Evolutionary conservation across 768 basidiomycete genomes (phyloP).

Genomic region (Termitomyces sp.): DNA sequence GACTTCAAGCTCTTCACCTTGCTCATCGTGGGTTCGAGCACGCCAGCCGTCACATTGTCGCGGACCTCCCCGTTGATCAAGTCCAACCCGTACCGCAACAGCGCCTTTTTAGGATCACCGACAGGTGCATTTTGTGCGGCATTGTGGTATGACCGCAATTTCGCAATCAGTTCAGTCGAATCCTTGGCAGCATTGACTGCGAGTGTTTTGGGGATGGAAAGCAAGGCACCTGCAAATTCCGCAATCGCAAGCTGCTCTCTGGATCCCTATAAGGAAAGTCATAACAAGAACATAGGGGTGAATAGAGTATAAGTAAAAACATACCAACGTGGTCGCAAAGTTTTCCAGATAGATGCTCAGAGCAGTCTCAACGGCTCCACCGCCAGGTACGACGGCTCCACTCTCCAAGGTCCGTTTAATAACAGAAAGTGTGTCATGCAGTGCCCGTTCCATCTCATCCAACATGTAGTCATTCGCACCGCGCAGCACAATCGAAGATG

Average conservation of each 20-base stretch:
- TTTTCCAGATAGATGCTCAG: constrained; percentile 97
- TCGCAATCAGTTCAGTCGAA: constrained; percentile 95
- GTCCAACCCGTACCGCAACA: constrained; percentile 93
- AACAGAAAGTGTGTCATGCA: constrained; percentile 92
- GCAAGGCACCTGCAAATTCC: constrained; percentile 91
- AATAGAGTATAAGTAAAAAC: constrained; percentile 23
- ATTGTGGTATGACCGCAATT: constrained; percentile 95
- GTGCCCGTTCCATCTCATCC: constrained; percentile 97
- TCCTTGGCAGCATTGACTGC: constrained; percentile 99
- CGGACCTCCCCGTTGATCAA: constrained; percentile 91
- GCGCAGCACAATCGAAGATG: constrained; percentile 87
- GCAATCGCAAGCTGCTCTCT: constrained; percentile 98
- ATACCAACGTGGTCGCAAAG: constrained; percentile 94
- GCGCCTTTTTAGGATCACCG: constrained; percentile 87
- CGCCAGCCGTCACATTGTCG: constrained; percentile 91
- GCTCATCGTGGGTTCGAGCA: constrained; percentile 94
- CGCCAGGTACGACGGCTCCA: constrained; percentile 93
- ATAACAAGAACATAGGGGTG: constrained; percentile 9
- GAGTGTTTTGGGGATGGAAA: constrained; percentile 95
- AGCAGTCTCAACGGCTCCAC: constrained; percentile 96
- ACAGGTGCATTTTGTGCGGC: constrained; percentile 90
- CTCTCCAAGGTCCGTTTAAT: constrained; percentile 98
- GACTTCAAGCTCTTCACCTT: constrained; percentile 97
- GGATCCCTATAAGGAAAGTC: constrained; percentile 65
- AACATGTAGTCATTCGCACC: constrained; percentile 99